Percentiles rank a stretch among this genome's conserved stretches.
These are phyloP conservation scores for Picochlorum sp. DNA, from an alignment of 139 green algal genomes.

Conservation along the genomic window DNA sequence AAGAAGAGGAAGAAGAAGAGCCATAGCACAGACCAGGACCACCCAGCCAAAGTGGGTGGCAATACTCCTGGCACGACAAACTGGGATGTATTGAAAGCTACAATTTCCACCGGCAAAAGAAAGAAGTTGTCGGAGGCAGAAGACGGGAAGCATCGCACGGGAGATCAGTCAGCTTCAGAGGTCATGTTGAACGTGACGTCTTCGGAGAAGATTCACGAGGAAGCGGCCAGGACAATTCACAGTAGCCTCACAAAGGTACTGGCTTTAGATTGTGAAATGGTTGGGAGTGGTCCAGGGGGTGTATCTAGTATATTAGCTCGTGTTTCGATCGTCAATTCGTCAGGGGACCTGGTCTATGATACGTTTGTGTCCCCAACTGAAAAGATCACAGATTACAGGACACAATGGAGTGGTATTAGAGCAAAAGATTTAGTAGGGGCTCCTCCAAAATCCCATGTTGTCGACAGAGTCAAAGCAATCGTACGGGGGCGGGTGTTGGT, in stretches of 20 bases:
- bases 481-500: slow-evolving; percentile 67
- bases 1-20: too few relatives aligned
- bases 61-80: too few relatives aligned
- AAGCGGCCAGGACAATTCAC: too few relatives aligned
- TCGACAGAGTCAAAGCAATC: slow-evolving; percentile 44
- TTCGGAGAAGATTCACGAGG: too few relatives aligned
- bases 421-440: slow-evolving; percentile 36
- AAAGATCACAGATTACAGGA: slow-evolving; percentile 76
- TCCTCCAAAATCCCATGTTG: slow-evolving; percentile 39
- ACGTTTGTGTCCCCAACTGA: slow-evolving; percentile 57
- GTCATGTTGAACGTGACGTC: too few relatives aligned
- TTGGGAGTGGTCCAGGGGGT: slow-evolving; percentile 68
- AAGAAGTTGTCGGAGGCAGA: too few relatives aligned
- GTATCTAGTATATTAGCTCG: slow-evolving; percentile 55
- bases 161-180: too few relatives aligned
- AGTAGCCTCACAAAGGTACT: slow-evolving; percentile 36
- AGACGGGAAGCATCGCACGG: too few relatives aligned
- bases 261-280: slow-evolving; percentile 96
- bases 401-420: slow-evolving; percentile 37
- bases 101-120: too few relatives aligned
- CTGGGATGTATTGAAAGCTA: too few relatives aligned
- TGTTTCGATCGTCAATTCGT: slow-evolving; percentile 65
- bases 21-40: too few relatives aligned
- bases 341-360: slow-evolving; percentile 70
- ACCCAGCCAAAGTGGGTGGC: too few relatives aligned